Percentiles rank a stretch among this genome's conserved stretches.
Conservation (phyloP, 306 rosid genomes). For the Citrullus colocynthis region DNA sequence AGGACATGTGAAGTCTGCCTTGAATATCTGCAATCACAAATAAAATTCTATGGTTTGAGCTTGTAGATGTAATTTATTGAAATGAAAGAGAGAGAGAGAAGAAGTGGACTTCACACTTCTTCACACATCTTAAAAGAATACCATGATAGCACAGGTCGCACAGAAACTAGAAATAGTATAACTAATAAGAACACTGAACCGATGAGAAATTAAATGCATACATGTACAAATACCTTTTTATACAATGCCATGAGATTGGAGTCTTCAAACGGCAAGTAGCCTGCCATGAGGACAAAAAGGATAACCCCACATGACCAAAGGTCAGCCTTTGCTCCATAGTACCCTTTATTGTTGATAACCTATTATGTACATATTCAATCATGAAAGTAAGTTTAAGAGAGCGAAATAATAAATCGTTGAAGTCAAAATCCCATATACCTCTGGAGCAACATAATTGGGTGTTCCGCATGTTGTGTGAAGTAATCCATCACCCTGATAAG, state of each 20-base stretch:
- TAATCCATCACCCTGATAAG: constrained; percentile 68
- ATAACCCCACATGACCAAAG: constrained; percentile 96
- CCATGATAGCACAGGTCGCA: not conserved
- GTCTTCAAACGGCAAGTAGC: constrained; percentile 90
- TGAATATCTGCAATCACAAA: constrained; percentile 52
- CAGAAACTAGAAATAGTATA: not conserved
- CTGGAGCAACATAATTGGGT: constrained; percentile 97
- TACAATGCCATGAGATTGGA: constrained; percentile 65
- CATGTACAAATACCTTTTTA: constrained; percentile 45
- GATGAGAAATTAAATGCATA: not conserved
- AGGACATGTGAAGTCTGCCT: constrained; percentile 75
- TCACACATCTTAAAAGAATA: not conserved
- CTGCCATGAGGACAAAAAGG: constrained; percentile 89
- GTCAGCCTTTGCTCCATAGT: constrained; percentile 90
- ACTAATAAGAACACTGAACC: not conserved
- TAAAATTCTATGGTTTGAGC: not conserved
- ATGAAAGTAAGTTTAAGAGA: constrained; percentile 8
- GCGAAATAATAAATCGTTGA: not conserved
- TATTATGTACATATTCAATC: constrained; percentile 22
- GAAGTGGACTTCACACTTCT: not conserved
- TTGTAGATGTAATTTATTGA: not conserved
- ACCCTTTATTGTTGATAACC: constrained; percentile 90
- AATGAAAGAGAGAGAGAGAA: not conserved
- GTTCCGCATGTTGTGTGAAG: constrained; percentile 97
- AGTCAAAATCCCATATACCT: constrained; percentile 40